Conservation (phyloP, 768 basidiomycete species). For the Strobilomyces dryophilus region DNA sequence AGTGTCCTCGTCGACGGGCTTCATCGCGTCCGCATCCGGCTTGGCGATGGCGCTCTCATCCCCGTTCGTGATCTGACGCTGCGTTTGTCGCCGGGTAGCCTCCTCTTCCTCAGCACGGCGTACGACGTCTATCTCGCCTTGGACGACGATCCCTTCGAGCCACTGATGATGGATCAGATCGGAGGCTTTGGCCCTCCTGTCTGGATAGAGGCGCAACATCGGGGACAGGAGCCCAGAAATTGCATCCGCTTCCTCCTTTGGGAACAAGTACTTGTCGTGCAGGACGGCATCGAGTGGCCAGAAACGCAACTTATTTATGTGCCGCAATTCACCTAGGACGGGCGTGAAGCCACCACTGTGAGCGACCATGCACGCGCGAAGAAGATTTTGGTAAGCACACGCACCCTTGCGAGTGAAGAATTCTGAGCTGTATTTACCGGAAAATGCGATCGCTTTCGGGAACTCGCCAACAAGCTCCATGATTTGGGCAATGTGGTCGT, state of each 20-base stretch:
- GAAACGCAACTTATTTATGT: conserved; percentile 90
- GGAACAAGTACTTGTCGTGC: conserved; percentile 95
- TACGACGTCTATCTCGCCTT: conserved; percentile 86
- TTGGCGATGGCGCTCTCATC: conserved; percentile 10
- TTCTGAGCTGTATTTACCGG: conserved; percentile 90
- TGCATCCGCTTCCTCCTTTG: conserved; percentile 72
- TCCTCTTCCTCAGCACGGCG: conserved; percentile 59
- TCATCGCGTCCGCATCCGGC: conserved; percentile 57
- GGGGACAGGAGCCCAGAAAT: conserved; percentile 80
- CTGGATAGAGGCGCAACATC: conserved; percentile 88
- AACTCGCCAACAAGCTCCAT: conserved; percentile 94
- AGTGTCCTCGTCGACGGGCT: conserved; percentile 60
- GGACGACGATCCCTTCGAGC: conserved; percentile 81
- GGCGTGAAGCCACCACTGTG: background rate
- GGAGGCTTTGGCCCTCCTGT: conserved; percentile 82
- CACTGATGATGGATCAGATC: conserved; percentile 85
- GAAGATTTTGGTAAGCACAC: conserved; percentile 16
- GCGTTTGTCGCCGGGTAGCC: conserved; percentile 16
- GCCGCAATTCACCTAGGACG: conserved; percentile 71
- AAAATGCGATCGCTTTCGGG: conserved; percentile 76
- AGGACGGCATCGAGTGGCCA: conserved; percentile 83
- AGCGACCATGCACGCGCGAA: conserved; percentile 1
- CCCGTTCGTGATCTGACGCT: conserved; percentile 9
- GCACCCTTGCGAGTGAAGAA: conserved; percentile 95
- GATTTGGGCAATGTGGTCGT: conserved; percentile 96